Base-by-base conservation (phyloP, 495 filamentous ascomycete genomes). In the Tuber borchii region DNA sequence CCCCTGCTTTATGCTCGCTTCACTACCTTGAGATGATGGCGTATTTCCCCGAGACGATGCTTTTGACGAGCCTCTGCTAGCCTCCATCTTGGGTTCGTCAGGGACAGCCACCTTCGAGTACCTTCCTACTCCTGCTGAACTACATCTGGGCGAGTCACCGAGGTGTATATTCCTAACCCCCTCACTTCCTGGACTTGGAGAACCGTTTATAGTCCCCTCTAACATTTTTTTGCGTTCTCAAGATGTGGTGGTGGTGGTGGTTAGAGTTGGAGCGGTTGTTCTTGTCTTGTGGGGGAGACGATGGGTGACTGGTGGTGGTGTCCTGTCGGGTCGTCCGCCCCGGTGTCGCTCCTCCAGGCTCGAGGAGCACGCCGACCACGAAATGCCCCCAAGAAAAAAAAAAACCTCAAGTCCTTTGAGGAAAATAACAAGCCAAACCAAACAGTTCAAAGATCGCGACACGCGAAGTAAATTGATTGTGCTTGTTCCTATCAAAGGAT, bases 361-460 rank as follows among this genome's bases (percentile, higher is more conserved):
- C 56, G 56, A 65, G 56, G 56, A 65, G 56, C 56, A 65, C n/a
- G n/a, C 56, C 56, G 56, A 65, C 56, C 56, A 65, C 56, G 56
- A 65, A 65, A 65, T 65, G 56, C 56, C 56, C 56, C n/a, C 56
- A 14, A 26, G n/a, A 65, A 6, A 65, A 65, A n/a, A 61, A 65
- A 65, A 65, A 65, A 65, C 56, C 56, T 17, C 56, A 65, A 65
- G 26, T 3, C 56, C 7, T 31, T 65, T 17, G 56, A 65, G n/a
- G 56, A 65, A 65, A 65, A 61, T n/a, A 31, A 56, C 48, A n/a
- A 65, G 56, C n/a, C 56, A 31, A 56, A 65, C 26, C 56, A 31
- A 31, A 65, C 26, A 65, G 56, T 26, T 65, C 26, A 17, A 31
- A 16, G 26, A 65, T 65, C n/a, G 56, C 56, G 12, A 65, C n/a